These are phyloP conservation scores for Moniliella sp. DNA, from an alignment of 1,284 basidiomycete species.

Conservation along the genomic window DNA sequence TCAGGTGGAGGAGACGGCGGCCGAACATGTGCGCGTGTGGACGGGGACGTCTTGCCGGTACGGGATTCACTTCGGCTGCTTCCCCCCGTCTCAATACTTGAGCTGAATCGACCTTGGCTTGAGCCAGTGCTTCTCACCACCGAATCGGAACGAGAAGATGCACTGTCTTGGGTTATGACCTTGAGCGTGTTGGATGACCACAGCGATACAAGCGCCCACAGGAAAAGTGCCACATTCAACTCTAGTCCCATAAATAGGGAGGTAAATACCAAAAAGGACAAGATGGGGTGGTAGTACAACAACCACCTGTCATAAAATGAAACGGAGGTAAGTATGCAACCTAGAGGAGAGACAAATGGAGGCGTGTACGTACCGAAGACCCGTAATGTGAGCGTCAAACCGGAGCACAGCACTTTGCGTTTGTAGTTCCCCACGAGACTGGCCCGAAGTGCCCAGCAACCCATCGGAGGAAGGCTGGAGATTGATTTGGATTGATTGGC, in stretches of 20 bases:
- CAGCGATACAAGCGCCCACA: constrained; percentile 19
- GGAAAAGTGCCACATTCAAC: constrained; percentile 17
- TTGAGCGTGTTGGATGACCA: no score
- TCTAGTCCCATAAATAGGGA: constrained; percentile 21
- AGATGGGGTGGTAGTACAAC: constrained; percentile 25
- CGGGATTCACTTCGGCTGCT: no score
- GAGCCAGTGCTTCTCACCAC: no score
- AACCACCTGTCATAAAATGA: constrained; percentile 8
- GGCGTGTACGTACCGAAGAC: constrained; percentile 7
- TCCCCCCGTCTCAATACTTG: no score
- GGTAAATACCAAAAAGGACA: constrained; percentile 21
- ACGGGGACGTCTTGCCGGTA: no score
- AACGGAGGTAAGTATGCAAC: background rate
- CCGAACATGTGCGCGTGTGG: no score
- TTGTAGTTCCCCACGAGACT: constrained; percentile 22
- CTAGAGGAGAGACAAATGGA: background rate
- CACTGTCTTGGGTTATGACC: no score
- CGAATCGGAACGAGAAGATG: no score
- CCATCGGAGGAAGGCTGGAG: background rate
- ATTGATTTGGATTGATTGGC: no score
- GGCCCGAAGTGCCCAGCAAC: background rate
- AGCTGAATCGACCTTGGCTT: no score
- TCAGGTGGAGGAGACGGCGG: no score
- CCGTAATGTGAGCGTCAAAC: constrained; percentile 25
- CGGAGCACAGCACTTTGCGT: constrained; percentile 15